Evolutionary conservation across 1,284 basidiomycete species (phyloP).

Genomic region (Leccinum pachyderme): DNA sequence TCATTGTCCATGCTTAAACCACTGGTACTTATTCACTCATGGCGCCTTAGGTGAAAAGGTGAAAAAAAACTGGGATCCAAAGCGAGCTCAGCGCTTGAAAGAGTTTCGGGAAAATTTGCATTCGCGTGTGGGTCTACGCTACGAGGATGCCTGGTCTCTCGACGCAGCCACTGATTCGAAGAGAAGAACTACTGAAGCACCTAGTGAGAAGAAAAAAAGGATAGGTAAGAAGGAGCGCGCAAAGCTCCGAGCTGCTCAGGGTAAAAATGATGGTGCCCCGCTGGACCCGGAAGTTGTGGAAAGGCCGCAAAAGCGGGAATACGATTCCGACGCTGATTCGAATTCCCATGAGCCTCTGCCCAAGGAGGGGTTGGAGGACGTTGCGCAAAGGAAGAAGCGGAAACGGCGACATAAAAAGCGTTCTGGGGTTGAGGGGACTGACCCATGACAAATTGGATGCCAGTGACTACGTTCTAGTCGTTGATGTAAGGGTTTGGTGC

Average conservation of each 20-base stretch:
- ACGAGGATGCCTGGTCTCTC: constrained; percentile 19
- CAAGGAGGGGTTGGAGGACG: constrained; percentile 9
- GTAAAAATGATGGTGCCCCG: constrained; percentile 8
- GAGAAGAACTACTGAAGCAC: constrained; percentile 8
- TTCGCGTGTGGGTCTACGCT: constrained; percentile 17
- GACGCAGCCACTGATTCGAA: constrained; percentile 10
- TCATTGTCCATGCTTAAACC: background rate
- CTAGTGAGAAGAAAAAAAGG: constrained; percentile 55
- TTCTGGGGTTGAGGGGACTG: background rate
- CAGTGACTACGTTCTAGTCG: background rate
- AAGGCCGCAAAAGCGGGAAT: constrained; percentile 22
- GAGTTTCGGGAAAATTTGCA: constrained; percentile 61
- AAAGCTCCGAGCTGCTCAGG: constrained; percentile 41
- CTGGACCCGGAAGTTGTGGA: background rate
- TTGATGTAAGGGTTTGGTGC: background rate
- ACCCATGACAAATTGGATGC: background rate
- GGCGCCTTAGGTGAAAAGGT: constrained; percentile 32
- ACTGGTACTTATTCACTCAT: background rate
- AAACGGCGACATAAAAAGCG: constrained; percentile 38
- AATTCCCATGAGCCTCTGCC: background rate
- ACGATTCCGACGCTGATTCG: constrained; percentile 2
- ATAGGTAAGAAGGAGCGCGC: constrained; percentile 76
- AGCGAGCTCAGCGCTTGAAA: constrained; percentile 66
- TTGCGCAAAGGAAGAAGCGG: constrained; percentile 33
- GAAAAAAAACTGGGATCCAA: constrained; percentile 55